phyloP scores from a whole-genome alignment of 2,329 filamentous ascomycete species.

The Penicillium sp. region DNA sequence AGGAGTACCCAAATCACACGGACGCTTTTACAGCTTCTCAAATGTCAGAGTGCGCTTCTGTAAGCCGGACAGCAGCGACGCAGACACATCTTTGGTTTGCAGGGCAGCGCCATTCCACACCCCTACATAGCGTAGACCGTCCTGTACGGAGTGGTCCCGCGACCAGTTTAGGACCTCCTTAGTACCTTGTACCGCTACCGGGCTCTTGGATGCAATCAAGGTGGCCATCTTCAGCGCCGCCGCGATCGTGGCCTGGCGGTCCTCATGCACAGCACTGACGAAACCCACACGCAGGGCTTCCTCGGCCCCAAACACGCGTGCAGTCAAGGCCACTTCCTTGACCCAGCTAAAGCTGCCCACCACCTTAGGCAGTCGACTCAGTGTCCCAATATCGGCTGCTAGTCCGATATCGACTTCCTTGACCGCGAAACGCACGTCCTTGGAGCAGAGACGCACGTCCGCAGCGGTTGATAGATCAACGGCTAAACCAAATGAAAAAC shows the following conservation, averaged over 20 bases:
- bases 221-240: conserved; percentile 61
- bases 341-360: conserved; percentile 46
- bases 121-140: conserved; percentile 75
- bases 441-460: conserved; percentile 42
- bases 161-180: conserved; percentile 83
- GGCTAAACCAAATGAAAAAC: conserved; percentile 69
- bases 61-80: conserved; percentile 69
- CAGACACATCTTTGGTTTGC: conserved; percentile 72
- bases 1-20: background rate
- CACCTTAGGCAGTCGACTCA: conserved; percentile 46
- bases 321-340: conserved; percentile 47
- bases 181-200: conserved; percentile 79
- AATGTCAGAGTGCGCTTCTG: conserved; percentile 77
- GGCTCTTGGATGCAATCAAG: conserved; percentile 73
- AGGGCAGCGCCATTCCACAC: conserved; percentile 83
- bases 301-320: conserved; percentile 42
- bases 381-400: conserved; percentile 47
- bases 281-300: conserved; percentile 45
- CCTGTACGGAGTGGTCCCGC: conserved; percentile 69
- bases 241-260: conserved; percentile 59
- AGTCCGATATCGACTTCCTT: conserved; percentile 51
- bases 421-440: conserved; percentile 38
- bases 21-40: conserved; percentile 63
- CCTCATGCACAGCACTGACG: conserved; percentile 39
- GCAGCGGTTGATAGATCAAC: conserved; percentile 56